Percentiles rank a stretch among this genome's conserved stretches.
phyloP scores from a whole-genome alignment of 2,329 filamentous ascomycete genomes.

The Talaromyces pinophilus region DNA sequence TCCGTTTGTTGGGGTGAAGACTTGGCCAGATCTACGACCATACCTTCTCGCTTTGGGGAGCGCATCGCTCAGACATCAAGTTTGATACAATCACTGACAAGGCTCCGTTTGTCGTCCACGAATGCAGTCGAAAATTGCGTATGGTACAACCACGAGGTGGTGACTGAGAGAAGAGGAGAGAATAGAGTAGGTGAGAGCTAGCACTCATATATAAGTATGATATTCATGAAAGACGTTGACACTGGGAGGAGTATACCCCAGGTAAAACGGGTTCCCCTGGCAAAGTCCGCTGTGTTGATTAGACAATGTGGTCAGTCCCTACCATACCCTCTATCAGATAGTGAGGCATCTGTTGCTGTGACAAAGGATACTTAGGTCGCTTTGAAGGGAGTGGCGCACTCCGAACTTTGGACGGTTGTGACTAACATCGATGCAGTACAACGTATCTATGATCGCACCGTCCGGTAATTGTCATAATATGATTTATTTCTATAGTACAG shows the following conservation, averaged over 20 bases:
- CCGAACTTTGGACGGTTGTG: background rate
- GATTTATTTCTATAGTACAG: slow-evolving; percentile 21
- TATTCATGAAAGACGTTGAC: no score
- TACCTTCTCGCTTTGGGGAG: background rate
- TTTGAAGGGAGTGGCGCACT: background rate
- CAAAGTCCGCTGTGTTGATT: background rate
- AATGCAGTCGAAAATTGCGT: background rate
- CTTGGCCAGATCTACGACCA: background rate
- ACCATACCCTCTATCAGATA: background rate
- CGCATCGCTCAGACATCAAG: background rate
- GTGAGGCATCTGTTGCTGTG: background rate
- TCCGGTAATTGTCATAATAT: background rate
- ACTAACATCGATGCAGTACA: background rate
- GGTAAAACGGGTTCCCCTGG: background rate
- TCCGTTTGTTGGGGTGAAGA: slow-evolving; percentile 4
- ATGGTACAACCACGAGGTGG: background rate
- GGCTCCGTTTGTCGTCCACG: background rate
- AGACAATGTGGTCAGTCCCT: background rate
- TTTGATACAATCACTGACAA: background rate
- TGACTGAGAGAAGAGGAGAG: background rate
- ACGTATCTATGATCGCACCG: background rate
- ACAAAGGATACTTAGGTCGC: background rate
- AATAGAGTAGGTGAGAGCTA: background rate
- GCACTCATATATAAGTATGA: background rate
- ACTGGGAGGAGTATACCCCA: background rate